Conservation (phyloP, 2,329 filamentous ascomycete species). For the Botrytis tulipae region DNA sequence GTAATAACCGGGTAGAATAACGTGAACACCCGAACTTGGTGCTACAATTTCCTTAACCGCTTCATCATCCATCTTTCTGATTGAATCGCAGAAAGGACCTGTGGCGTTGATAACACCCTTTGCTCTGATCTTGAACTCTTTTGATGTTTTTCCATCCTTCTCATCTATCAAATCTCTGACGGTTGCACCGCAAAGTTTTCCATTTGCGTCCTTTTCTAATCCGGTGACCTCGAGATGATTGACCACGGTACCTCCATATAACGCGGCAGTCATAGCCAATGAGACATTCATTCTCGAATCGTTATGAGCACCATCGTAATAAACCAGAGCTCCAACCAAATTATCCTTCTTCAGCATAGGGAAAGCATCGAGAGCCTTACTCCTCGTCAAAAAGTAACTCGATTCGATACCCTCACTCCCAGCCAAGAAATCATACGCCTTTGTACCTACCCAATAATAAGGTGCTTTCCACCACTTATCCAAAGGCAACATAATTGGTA, state of each 20-base stretch:
- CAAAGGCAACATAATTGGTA: conserved; percentile 74
- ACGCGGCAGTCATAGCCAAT: conserved; percentile 81
- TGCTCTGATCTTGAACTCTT: conserved; percentile 70
- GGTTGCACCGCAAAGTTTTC: conserved; percentile 70
- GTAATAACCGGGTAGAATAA: conserved; percentile 85
- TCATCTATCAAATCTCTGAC: conserved; percentile 69
- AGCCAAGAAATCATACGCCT: conserved; percentile 81
- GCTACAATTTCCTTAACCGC: conserved; percentile 74
- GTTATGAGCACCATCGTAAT: conserved; percentile 91
- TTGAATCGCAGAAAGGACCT: conserved; percentile 81
- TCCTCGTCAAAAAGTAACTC: conserved; percentile 83
- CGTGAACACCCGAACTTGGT: conserved; percentile 80
- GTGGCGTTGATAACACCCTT: conserved; percentile 87
- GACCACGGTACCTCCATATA: conserved; percentile 79
- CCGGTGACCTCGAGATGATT: conserved; percentile 81
- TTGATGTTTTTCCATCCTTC: conserved; percentile 57
- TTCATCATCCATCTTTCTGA: conserved; percentile 80
- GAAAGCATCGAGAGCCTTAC: conserved; percentile 82
- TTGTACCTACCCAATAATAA: conserved; percentile 75
- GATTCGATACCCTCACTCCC: conserved; percentile 85
- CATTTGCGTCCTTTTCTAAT: conserved; percentile 70
- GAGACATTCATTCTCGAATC: conserved; percentile 92
- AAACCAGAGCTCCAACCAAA: conserved; percentile 78
- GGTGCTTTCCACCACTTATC: conserved; percentile 76
- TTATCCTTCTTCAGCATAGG: conserved; percentile 83